These are phyloP conservation scores for Davidsoniella eucalypti DNA, from an alignment of 2,329 filamentous ascomycete species.

Conservation along the genomic window DNA sequence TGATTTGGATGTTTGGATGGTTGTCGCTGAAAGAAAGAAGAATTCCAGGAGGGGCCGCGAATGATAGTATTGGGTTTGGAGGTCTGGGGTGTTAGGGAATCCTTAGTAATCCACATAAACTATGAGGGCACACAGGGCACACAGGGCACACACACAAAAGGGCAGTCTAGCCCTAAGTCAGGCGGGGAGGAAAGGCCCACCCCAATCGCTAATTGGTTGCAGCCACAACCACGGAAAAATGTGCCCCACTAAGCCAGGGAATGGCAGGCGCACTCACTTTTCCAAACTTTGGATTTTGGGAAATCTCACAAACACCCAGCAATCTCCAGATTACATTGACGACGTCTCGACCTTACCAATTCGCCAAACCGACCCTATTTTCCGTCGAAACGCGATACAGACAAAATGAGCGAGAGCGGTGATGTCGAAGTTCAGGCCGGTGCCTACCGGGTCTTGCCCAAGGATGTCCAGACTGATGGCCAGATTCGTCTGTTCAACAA, in stretches of 20 bases:
- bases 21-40: constrained; percentile 13
- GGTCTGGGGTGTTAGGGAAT: constrained; percentile 6
- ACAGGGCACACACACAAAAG: constrained; percentile 17
- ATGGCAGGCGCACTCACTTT: constrained; percentile 13
- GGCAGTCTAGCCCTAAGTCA: constrained; percentile 27
- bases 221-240: constrained; percentile 22
- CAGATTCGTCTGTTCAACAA: constrained; percentile 96
- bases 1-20: constrained; percentile 19
- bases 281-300: constrained; percentile 13
- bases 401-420: constrained; percentile 79
- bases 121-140: constrained; percentile 14
- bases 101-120: constrained; percentile 12
- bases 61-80: constrained; percentile 14
- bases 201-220: constrained; percentile 22
- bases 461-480: constrained; percentile 85
- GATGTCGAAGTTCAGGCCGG: constrained; percentile 81
- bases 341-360: constrained; percentile 16
- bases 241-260: constrained; percentile 16
- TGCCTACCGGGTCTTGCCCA: constrained; percentile 71
- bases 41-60: constrained; percentile 10
- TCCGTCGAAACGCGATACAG: constrained; percentile 13
- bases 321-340: constrained; percentile 11
- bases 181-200: constrained; percentile 18
- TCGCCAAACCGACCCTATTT: constrained; percentile 21
- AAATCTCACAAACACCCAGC: constrained; percentile 14